Percentiles rank a stretch among this genome's conserved stretches.
Conservation (phyloP, 345 rosid genomes). For the Citrus inodora region DNA sequence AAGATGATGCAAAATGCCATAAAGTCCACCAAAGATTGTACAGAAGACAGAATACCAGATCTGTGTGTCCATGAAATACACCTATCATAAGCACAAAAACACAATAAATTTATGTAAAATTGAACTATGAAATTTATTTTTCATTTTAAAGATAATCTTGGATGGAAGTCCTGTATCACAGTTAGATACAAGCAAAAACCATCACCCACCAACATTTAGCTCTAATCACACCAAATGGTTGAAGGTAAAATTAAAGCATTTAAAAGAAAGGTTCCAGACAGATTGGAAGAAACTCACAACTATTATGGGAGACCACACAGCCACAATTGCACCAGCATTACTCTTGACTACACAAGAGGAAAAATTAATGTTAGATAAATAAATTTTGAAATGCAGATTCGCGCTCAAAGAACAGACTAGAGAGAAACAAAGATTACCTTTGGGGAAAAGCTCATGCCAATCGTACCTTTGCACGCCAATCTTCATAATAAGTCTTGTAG, state of each 20-base stretch:
- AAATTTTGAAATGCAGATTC: not conserved
- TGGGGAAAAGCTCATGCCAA: constrained; percentile 89
- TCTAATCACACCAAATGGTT: not conserved
- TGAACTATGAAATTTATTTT: constrained; percentile 11
- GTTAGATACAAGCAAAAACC: not conserved
- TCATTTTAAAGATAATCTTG: not conserved
- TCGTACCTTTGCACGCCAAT: constrained; percentile 67
- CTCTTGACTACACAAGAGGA: constrained; percentile 57
- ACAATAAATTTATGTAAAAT: not conserved
- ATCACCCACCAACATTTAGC: not conserved
- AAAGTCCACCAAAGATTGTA: constrained; percentile 82
- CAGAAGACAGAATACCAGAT: constrained; percentile 99
- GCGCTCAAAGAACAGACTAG: not conserved
- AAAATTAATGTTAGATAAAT: constrained; percentile 17
- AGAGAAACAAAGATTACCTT: constrained; percentile 39
- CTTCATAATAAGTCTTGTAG: constrained; percentile 73
- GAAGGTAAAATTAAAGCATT: not conserved
- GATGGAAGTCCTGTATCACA: not conserved
- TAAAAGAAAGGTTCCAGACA: not conserved
- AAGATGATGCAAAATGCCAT: constrained; percentile 95
- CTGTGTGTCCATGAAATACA: constrained; percentile 97
- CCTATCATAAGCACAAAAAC: constrained; percentile 37
- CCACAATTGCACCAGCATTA: constrained; percentile 86
- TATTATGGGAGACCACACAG: constrained; percentile 93
- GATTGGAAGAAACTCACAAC: constrained; percentile 54